Evolutionary conservation across 768 basidiomycete species (phyloP).

Genomic region (Lyophyllum shimeji): DNA sequence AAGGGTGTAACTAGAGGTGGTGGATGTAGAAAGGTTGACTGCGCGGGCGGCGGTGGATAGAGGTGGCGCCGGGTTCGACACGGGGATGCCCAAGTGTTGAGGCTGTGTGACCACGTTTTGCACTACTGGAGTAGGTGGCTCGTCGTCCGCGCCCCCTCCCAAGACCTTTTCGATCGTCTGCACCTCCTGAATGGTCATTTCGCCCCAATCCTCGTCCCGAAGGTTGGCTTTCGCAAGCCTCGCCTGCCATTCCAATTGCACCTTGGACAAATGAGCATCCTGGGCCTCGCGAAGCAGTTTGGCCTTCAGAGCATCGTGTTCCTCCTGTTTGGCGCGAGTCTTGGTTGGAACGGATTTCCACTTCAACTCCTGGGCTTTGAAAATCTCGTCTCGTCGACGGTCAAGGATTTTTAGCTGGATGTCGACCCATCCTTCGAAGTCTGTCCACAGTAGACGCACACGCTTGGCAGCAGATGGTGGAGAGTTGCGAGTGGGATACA

Average conservation of each 20-base stretch:
- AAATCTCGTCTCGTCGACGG: constrained; percentile 22
- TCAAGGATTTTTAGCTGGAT: constrained; percentile 25
- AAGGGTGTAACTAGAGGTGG: constrained; percentile 40
- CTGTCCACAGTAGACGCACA: constrained; percentile 33
- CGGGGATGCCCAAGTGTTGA: constrained; percentile 17
- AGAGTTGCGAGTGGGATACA: constrained; percentile 20
- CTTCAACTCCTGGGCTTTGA: constrained; percentile 27
- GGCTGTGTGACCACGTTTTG: constrained; percentile 17
- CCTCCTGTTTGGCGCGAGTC: constrained; percentile 28
- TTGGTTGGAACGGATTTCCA: constrained; percentile 20
- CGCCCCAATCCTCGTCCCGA: constrained; percentile 42
- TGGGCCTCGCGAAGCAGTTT: constrained; percentile 26
- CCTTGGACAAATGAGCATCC: constrained; percentile 30
- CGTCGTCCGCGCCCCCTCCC: constrained; percentile 36
- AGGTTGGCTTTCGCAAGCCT: constrained; percentile 33
- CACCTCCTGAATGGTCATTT: constrained; percentile 38
- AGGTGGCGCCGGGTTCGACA: constrained; percentile 24
- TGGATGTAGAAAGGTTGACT: constrained; percentile 35
- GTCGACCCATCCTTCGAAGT: constrained; percentile 33
- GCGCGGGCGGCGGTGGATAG: constrained; percentile 33
- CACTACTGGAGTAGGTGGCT: constrained; percentile 18
- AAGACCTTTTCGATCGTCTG: constrained; percentile 33
- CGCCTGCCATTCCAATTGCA: constrained; percentile 42
- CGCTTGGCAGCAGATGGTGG: constrained; percentile 15
- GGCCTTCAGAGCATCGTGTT: constrained; percentile 30